phyloP scores from a whole-genome alignment of 1,284 basidiomycete genomes.

The Singerocomus rubriflavus region DNA sequence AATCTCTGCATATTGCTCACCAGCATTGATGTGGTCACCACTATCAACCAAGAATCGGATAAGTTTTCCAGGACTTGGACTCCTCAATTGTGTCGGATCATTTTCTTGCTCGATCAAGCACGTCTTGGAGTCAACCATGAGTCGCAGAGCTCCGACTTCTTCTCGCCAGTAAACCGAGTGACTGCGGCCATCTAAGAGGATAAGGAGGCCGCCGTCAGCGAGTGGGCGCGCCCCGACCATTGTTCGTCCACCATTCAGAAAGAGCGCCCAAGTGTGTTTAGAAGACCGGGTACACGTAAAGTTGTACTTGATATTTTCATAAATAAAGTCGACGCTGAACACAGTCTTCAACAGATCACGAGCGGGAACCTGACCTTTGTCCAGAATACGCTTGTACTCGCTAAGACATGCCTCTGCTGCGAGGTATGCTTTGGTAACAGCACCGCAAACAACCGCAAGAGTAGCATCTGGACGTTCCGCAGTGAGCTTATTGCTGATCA shows the following conservation, averaged over 20 bases:
- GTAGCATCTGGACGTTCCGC: slow-evolving; percentile 93
- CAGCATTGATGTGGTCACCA: slow-evolving; percentile 94
- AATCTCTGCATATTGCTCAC: slow-evolving; percentile 97
- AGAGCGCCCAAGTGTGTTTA: slow-evolving; percentile 86
- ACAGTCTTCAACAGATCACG: slow-evolving; percentile 96
- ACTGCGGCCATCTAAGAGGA: slow-evolving; percentile 90
- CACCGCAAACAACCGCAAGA: slow-evolving; percentile 94
- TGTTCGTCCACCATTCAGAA: slow-evolving; percentile 92
- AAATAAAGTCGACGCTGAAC: slow-evolving; percentile 97
- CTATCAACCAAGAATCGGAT: slow-evolving; percentile 95
- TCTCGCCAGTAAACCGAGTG: slow-evolving; percentile 99
- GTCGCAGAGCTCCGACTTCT: slow-evolving; percentile 90
- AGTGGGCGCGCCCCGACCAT: slow-evolving; percentile 88
- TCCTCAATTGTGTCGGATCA: slow-evolving; percentile 95
- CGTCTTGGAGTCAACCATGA: slow-evolving; percentile 97
- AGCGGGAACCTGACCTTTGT: slow-evolving; percentile 97
- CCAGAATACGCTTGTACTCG: slow-evolving; percentile 94
- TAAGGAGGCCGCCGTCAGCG: slow-evolving; percentile 92
- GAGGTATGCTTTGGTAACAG: slow-evolving; percentile 94
- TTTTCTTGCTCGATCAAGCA: slow-evolving; percentile 99
- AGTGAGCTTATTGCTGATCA: slow-evolving; percentile 95
- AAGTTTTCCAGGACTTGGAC: slow-evolving; percentile 96
- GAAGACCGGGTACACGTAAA: slow-evolving; percentile 95
- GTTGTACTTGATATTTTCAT: slow-evolving; percentile 94
- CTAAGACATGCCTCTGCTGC: slow-evolving; percentile 86